Percentiles rank a stretch among this genome's conserved stretches.
Evolutionary conservation across 148 eudicot genomes (phyloP).

Genomic region (Cornus florida): DNA sequence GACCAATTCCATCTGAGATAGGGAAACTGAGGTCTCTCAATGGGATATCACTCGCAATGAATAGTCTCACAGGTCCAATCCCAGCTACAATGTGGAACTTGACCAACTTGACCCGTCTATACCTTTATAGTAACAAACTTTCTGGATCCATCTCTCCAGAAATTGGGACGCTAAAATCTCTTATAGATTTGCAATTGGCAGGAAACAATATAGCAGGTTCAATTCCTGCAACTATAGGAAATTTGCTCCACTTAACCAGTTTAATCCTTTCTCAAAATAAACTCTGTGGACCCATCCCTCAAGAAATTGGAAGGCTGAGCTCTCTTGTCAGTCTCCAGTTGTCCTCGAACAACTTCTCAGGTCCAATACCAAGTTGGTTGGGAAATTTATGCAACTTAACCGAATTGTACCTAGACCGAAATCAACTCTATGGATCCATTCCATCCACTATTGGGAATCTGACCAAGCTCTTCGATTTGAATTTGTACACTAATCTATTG

Average conservation of each 20-base stretch:
- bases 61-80: no score
- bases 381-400: neutral
- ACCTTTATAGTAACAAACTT: no score
- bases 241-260: neutral
- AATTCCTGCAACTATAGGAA: slow-evolving; percentile 9
- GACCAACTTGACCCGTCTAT: no score
- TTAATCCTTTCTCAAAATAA: slow-evolving; percentile 1
- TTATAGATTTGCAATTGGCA: no score
- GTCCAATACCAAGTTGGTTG: neutral
- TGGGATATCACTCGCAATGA: no score
- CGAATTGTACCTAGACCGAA: neutral
- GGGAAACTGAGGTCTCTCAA: no score
- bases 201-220: neutral
- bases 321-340: neutral
- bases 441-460: neutral
- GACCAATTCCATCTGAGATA: no score
- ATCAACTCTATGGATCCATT: neutral
- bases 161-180: no score
- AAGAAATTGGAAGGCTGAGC: neutral
- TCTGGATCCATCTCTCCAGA: no score
- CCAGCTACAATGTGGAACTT: no score
- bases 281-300: neutral
- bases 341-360: neutral
- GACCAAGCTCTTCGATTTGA: no score
- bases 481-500: no score